Evolutionary conservation across 2,329 filamentous ascomycete species (phyloP).

Genomic region (Phaeosphaeria sp.): DNA sequence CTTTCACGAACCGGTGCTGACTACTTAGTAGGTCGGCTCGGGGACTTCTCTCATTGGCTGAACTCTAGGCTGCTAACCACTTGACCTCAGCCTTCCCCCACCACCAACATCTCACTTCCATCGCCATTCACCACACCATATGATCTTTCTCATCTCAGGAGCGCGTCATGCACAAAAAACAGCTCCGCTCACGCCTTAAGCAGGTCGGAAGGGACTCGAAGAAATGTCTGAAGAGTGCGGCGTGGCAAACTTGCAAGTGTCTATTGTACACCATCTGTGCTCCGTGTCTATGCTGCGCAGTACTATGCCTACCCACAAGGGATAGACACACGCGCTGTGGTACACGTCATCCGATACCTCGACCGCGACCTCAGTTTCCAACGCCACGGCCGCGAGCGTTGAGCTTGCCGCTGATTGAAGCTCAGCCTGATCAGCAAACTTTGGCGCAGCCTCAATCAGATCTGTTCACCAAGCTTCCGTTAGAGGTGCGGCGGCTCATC

Average conservation of each 20-base stretch:
- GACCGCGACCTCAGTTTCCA: conserved; percentile 16
- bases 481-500: conserved; percentile 29
- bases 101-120: neutral
- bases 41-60: conserved; percentile 8
- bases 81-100: neutral
- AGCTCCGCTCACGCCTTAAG: conserved; percentile 11
- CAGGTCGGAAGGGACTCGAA: conserved; percentile 13
- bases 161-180: conserved; percentile 8
- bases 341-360: neutral
- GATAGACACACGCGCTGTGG: neutral
- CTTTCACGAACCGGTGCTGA: neutral
- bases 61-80: neutral
- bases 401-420: conserved; percentile 13
- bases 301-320: conserved; percentile 10
- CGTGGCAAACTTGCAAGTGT: conserved; percentile 20
- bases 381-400: conserved; percentile 22
- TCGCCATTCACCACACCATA: neutral
- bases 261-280: conserved; percentile 21
- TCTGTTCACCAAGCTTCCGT: conserved; percentile 25
- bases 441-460: conserved; percentile 22
- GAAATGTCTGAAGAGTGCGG: conserved; percentile 10
- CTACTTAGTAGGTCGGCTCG: neutral
- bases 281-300: conserved; percentile 22
- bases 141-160: neutral
- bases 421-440: conserved; percentile 15